Evolutionary conservation across 1,284 basidiomycete genomes (phyloP).

Genomic region (Cryptococcus sp.): DNA sequence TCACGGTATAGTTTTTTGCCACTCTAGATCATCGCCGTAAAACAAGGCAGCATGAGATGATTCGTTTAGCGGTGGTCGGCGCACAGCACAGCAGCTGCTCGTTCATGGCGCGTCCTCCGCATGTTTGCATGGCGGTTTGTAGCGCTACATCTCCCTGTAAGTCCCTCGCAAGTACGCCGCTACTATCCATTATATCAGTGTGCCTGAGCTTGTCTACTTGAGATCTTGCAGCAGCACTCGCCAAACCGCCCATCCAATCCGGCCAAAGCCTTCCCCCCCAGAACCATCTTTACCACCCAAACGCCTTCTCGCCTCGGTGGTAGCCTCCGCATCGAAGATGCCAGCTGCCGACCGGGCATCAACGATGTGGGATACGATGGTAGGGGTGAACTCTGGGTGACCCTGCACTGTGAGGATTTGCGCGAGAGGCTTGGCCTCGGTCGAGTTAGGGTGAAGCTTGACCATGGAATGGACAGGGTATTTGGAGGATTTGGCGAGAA

Average conservation of each 20-base stretch:
- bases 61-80: too few species aligned
- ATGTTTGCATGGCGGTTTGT: too few species aligned
- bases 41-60: too few species aligned
- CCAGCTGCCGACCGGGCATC: constrained; percentile 48
- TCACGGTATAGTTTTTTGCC: too few species aligned
- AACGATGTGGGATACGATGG: constrained; percentile 53
- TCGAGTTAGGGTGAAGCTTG: constrained; percentile 47
- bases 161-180: too few species aligned
- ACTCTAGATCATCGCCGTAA: too few species aligned
- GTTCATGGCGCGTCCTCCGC: too few species aligned
- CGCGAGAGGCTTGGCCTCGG: constrained; percentile 34
- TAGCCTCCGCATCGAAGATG: constrained; percentile 47
- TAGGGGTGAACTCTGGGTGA: constrained; percentile 55
- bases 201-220: too few species aligned
- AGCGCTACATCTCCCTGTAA: too few species aligned
- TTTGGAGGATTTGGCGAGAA: constrained; percentile 50
- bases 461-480: constrained; percentile 54
- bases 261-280: constrained; percentile 51
- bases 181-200: too few species aligned
- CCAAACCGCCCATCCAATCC: constrained; percentile 53
- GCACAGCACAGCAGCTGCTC: too few species aligned
- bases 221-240: constrained; percentile 50
- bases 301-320: constrained; percentile 47
- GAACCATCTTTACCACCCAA: constrained; percentile 51
- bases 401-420: constrained; percentile 53